Conservation (phyloP, 1,284 basidiomycete species). For the Prillingera fragicola region DNA sequence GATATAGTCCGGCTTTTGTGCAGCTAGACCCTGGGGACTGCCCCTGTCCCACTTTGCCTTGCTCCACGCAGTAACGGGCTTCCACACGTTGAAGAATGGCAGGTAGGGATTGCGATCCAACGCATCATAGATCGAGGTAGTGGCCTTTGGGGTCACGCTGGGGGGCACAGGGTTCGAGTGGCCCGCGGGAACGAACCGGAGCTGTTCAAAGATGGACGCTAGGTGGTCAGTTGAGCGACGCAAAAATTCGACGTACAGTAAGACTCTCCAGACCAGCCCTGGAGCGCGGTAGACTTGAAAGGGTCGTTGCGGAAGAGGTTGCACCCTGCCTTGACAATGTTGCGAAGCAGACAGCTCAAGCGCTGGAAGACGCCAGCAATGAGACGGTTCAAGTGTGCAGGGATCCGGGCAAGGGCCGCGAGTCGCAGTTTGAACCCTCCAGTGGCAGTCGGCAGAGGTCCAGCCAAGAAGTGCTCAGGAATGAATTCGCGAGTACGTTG, state of each 20-base stretch:
- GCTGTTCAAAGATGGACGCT: constrained; percentile 65
- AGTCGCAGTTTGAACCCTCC: too few species aligned
- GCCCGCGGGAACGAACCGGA: constrained; percentile 72
- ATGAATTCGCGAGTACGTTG: constrained; percentile 54
- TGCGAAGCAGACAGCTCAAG: too few species aligned
- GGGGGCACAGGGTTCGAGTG: constrained; percentile 45
- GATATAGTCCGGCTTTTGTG: constrained; percentile 78
- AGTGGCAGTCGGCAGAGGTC: too few species aligned
- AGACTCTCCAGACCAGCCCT: constrained; percentile 17
- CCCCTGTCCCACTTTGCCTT: constrained; percentile 45
- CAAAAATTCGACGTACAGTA: constrained; percentile 36
- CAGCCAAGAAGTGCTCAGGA: constrained; percentile 28
- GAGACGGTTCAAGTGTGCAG: too few species aligned
- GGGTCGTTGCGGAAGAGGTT: neutral
- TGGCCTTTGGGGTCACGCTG: constrained; percentile 29
- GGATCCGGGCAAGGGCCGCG: too few species aligned
- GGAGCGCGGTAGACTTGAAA: constrained; percentile 16
- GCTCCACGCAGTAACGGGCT: constrained; percentile 69
- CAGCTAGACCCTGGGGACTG: constrained; percentile 42
- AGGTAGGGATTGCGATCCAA: constrained; percentile 60
- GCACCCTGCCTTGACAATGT: too few species aligned
- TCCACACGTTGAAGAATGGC: constrained; percentile 87
- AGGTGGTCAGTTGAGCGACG: neutral
- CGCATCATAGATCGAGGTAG: constrained; percentile 19
- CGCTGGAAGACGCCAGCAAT: too few species aligned